Evolutionary conservation across 495 filamentous ascomycete species (phyloP), one percentile per base, ranked within the genome.

Genomic region (Penicillium pancosmium): DNA sequence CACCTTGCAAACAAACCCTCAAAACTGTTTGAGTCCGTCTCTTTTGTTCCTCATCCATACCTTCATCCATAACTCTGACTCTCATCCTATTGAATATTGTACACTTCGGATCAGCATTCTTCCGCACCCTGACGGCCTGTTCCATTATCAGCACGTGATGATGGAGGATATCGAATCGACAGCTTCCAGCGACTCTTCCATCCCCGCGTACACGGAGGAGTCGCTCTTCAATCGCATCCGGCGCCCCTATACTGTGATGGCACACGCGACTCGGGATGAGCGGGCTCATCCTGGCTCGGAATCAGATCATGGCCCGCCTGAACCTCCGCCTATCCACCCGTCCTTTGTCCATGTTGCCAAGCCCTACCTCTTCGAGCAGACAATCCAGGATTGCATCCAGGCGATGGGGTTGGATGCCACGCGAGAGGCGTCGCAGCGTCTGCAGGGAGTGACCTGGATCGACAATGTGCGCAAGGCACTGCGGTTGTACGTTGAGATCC

Each of bases 361-460:
- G 65, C 84, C 84, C 27, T 91, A 86, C 62, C 74, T 90, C 58
- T 86, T 86, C 58, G 81, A 89, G 65, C 79, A 84, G 58, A 81
- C 81, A 35, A 78, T 88, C 21, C 79, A 86, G 56, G 73, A 78
- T 60, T 86, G 83, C 55, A 74, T 88, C n/a, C 69, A 74, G 1
- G 75, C 73, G 12, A 77, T 81, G 68, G 80, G 80, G 0, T 75
- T 84, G 34, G 82, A 80, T 50, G 80, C 84, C 38, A 77, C 79
- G 16, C 80, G 82, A 19, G 91, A 96, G 65, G 90, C 92, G 59
- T 79, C 68, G 34, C 77, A 87, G 50, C 84, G 91, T 35, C 70
- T 95, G 16, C 87, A 89, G 60, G 92, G 91, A 36, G 85, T 95
- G 0, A 80, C 87, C 7, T 89, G 91, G 83, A 90, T 96, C 50